Percentiles rank a stretch among this genome's conserved stretches.
phyloP scores from a whole-genome alignment of 106 monocot species.

The Vanilla planifolia region DNA sequence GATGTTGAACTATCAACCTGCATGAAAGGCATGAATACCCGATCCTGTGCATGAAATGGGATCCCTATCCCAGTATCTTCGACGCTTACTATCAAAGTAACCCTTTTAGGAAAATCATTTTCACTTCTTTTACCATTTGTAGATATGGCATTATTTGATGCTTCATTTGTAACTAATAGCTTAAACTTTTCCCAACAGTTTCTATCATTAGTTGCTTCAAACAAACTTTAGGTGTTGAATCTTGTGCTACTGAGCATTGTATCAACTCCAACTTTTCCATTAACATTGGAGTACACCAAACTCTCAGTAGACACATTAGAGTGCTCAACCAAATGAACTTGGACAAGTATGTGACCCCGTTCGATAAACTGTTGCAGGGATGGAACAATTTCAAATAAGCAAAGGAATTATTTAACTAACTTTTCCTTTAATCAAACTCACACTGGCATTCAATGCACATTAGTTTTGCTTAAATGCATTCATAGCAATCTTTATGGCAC shows the following conservation, averaged over 20 bases:
- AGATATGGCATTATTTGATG: constrained; percentile 7
- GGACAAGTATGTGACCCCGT: constrained; percentile 89
- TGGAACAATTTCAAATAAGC: not conserved
- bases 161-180: constrained; percentile 35
- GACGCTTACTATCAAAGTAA: constrained; percentile 67
- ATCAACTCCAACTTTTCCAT: constrained; percentile 24
- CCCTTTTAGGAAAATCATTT: constrained; percentile 20
- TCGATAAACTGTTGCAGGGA: constrained; percentile 66
- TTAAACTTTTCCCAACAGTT: constrained; percentile 83
- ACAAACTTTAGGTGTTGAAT: constrained; percentile 69
- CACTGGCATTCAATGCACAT: not conserved
- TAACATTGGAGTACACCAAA: constrained; percentile 16
- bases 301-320: constrained; percentile 20
- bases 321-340: constrained; percentile 65
- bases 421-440: constrained; percentile 7
- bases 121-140: constrained; percentile 16
- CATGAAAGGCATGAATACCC: constrained; percentile 97
- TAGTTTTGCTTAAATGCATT: not conserved
- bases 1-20: constrained; percentile 98
- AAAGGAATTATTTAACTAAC: not conserved
- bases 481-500: too few relatives aligned
- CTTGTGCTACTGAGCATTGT: not conserved
- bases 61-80: constrained; percentile 97
- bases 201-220: constrained; percentile 69
- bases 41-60: constrained; percentile 75